Conservation (phyloP, 371 early-diverging fungal species). For the Rhizoclosmatium hyalinum region DNA sequence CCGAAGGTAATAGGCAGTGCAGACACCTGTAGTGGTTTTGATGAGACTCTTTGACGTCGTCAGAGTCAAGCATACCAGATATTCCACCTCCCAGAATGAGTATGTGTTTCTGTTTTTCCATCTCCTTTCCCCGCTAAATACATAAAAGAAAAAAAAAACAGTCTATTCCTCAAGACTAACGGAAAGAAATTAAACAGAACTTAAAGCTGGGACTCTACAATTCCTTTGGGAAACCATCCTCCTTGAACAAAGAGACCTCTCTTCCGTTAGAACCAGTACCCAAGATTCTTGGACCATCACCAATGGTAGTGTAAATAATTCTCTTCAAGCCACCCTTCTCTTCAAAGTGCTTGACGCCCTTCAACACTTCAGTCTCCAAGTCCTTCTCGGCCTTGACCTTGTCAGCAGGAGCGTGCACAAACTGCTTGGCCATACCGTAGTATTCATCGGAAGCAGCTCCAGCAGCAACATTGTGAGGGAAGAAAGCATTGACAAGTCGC, state of each 20-base stretch:
- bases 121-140: no score
- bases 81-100: not conserved
- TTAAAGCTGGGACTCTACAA: not conserved
- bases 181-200: no score
- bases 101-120: not conserved
- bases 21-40: conserved; percentile 68
- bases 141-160: no score
- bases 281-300: conserved; percentile 91
- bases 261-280: conserved; percentile 40
- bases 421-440: conserved; percentile 55
- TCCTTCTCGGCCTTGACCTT: conserved; percentile 25
- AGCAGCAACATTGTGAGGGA: conserved; percentile 72
- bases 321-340: conserved; percentile 80
- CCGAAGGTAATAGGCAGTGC: conserved; percentile 68
- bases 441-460: conserved; percentile 56
- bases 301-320: conserved; percentile 88
- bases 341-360: conserved; percentile 68
- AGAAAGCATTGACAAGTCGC: conserved; percentile 79
- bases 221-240: conserved; percentile 36
- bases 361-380: conserved; percentile 31
- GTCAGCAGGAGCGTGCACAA: conserved; percentile 32
- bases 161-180: no score
- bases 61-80: no score
- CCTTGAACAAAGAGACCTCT: conserved; percentile 43
- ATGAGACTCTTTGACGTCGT: no score